Base-by-base conservation (phyloP, 1,284 basidiomycete genomes). In the Sanghuangporus baumii region DNA sequence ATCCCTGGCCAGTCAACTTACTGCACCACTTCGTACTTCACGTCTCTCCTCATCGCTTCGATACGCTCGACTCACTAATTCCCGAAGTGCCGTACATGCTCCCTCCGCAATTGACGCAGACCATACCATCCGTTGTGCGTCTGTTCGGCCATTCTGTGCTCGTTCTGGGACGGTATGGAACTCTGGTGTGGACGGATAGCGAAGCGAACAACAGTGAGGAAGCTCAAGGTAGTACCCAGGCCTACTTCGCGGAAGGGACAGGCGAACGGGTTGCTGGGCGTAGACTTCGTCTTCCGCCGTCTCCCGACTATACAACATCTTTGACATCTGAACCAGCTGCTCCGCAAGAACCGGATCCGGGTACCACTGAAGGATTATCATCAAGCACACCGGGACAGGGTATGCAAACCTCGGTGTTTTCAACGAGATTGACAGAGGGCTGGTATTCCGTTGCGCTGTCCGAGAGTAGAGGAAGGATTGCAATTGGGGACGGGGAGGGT, bases 1-100 rank as follows among this genome's bases (percentile, higher is more conserved):
- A 81, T 65, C 86, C 85, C 4, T 88, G 86, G 87, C 85, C 86
- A 0, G 80, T 84, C 63, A 88, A 89, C 70, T 72, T 85, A 46
- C 74, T 89, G 12, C 85, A 88, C 66, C 83, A 86, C 70, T 87
- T 80, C 70, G 69, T 79, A 38, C 74, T 89, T 7, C 63, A 66
- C 63, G 31, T 40, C 14, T 18, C 12, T 61, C 65, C 47, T 55
- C 57, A 18, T 43, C 51, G 51, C 47, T 6, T 20, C 52, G 14
- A 20, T 57, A 2, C 11, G 8, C 20, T 20, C 36, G 26, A 51
- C 23, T 26, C 14, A 23, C 40, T 48, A 66, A 34, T 81, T 81
- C 59, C 63, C 76, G 47, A 84, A 66, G 14, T 64, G 47, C 57
- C 61, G 60, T 55, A 59, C 65, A 66, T 73, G 12, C 68, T 78